Conservation (phyloP, 768 basidiomycete genomes). For the Hygrocybe coccinea region DNA sequence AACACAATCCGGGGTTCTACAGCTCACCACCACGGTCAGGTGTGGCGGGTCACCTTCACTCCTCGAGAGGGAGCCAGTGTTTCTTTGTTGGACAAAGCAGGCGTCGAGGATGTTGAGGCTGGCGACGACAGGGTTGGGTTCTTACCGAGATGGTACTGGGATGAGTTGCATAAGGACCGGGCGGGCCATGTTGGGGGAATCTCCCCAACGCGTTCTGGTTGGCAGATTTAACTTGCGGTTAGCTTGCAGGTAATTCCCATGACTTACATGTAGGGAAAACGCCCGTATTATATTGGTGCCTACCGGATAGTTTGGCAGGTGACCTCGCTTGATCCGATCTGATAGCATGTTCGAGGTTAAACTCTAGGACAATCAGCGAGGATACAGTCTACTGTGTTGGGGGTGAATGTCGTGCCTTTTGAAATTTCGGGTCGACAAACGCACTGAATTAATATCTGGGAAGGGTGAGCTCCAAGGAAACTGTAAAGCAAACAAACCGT, state of each 20-base stretch:
- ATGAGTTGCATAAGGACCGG: conserved; percentile 25
- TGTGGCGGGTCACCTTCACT: conserved; percentile 69
- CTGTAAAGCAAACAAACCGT: too few species aligned
- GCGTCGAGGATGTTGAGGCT: conserved; percentile 52
- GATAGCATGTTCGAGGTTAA: neutral
- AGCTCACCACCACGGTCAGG: conserved; percentile 27
- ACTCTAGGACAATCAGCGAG: too few species aligned
- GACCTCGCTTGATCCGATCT: too few species aligned
- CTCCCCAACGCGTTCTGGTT: conserved; percentile 13
- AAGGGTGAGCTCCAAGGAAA: too few species aligned
- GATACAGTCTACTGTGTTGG: too few species aligned
- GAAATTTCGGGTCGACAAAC: too few species aligned
- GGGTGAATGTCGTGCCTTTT: too few species aligned
- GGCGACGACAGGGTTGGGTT: conserved; percentile 79
- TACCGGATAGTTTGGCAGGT: too few species aligned
- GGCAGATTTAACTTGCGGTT: conserved; percentile 24
- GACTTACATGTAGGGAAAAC: neutral
- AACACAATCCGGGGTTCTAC: conserved; percentile 23
- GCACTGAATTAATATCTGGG: neutral
- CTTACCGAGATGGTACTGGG: conserved; percentile 69
- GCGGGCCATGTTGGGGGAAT: neutral
- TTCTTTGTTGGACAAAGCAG: conserved; percentile 42
- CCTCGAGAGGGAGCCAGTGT: conserved; percentile 58
- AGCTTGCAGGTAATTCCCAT: neutral
- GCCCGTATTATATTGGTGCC: neutral